Evolutionary conservation across 352 stramenopile genomes (phyloP).

Genomic region (Phytophthora crassamura): DNA sequence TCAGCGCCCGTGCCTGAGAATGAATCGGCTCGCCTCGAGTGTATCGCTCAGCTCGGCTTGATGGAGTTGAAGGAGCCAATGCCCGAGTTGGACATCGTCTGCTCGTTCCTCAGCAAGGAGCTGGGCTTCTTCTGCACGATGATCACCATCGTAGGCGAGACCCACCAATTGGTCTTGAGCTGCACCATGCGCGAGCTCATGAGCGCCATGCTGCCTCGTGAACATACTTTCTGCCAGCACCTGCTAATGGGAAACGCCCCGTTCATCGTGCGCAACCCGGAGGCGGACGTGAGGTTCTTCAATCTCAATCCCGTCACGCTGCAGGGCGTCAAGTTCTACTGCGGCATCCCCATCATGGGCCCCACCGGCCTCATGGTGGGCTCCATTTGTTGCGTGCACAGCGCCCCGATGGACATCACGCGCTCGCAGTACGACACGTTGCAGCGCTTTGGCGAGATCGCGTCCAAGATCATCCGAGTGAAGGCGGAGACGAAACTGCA

Average conservation of each 20-base stretch:
- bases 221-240: constrained; percentile 71
- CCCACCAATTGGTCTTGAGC: constrained; percentile 54
- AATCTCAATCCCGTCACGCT: constrained; percentile 48
- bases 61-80: constrained; percentile 48
- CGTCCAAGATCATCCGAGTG: constrained; percentile 45
- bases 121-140: constrained; percentile 58
- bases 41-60: constrained; percentile 45
- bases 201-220: constrained; percentile 41
- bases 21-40: constrained; percentile 47
- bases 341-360: constrained; percentile 57
- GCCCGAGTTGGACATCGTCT: constrained; percentile 67
- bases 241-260: constrained; percentile 66
- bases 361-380: constrained; percentile 29
- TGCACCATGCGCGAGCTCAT: constrained; percentile 46
- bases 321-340: constrained; percentile 60
- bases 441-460: constrained; percentile 42
- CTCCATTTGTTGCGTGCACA: constrained; percentile 45
- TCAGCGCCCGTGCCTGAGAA: constrained; percentile 47
- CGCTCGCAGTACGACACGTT: constrained; percentile 42
- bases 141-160: constrained; percentile 64
- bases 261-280: constrained; percentile 36
- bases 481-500: constrained; percentile 35
- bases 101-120: constrained; percentile 55
- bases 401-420: constrained; percentile 36
- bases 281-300: constrained; percentile 58